phyloP scores from a whole-genome alignment of 495 filamentous ascomycete species.

The Bacidia gigantensis region DNA sequence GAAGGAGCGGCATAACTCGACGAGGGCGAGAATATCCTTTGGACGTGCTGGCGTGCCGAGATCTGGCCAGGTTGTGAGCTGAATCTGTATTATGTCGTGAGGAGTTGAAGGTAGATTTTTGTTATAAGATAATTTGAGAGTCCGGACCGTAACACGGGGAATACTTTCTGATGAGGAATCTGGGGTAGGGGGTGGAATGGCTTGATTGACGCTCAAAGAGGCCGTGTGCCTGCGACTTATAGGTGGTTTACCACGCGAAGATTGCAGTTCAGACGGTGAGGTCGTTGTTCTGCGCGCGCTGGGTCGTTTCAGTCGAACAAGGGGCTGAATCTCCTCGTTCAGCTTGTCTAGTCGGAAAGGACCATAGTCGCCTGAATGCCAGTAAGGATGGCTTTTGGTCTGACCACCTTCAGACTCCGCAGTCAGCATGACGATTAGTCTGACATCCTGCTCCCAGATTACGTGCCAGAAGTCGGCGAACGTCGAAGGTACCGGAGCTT shows the following conservation, averaged over 20 bases:
- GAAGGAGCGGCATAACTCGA: slow-evolving; percentile 66
- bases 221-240: slow-evolving; percentile 16
- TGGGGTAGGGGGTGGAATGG: slow-evolving; percentile 16
- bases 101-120: slow-evolving; percentile 67
- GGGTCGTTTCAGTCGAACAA: slow-evolving; percentile 34
- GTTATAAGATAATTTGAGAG: slow-evolving; percentile 70
- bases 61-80: slow-evolving; percentile 91
- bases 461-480: slow-evolving; percentile 97
- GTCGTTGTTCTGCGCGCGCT: slow-evolving; percentile 1
- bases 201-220: slow-evolving; percentile 11
- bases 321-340: slow-evolving; percentile 64
- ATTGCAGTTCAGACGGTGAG: slow-evolving; percentile 1
- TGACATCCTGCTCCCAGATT: slow-evolving; percentile 90
- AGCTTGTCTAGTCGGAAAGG: slow-evolving; percentile 60
- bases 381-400: slow-evolving; percentile 88
- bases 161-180: slow-evolving; percentile 9
- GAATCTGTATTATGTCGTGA: slow-evolving; percentile 87
- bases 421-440: slow-evolving; percentile 89
- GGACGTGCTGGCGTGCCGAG: slow-evolving; percentile 89
- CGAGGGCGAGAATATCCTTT: slow-evolving; percentile 66
- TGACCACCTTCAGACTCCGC: slow-evolving; percentile 93
- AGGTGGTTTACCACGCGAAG: slow-evolving; percentile 4
- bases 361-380: slow-evolving; percentile 70
- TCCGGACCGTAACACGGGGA: slow-evolving; percentile 61
- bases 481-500: slow-evolving; percentile 85